Evolutionary conservation across 495 filamentous ascomycete genomes (phyloP), one percentile per base, ranked within the genome.

Genomic region (Podospora bellae-mahoneyi): DNA sequence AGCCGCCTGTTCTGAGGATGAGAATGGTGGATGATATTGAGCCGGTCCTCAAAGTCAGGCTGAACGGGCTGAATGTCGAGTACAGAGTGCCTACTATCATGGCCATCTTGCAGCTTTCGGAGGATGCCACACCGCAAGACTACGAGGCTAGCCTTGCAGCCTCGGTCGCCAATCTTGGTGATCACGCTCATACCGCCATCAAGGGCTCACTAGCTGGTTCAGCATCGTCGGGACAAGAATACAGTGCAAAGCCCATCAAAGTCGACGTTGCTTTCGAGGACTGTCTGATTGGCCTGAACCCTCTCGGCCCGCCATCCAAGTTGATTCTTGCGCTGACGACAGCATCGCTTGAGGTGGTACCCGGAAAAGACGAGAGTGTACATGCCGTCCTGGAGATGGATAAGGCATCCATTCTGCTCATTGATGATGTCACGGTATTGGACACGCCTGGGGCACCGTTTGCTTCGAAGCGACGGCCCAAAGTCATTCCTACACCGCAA

Each of bases 1-100:
- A 73, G 87, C 88, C 77, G 0, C 82, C 82, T 1, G 80, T 82
- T 5, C 60, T 83, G 66, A 84, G 81, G 71, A 87, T 89, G 69
- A 85, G 96, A 59, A 90, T 95, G 78, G 89, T 99, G 64, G 93
- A 97, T 75, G 96, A 97, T 72, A 91, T 96, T 80, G 94, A 97
- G 66, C 93, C 96, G 0, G 89, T 92, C 15, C 80, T 97, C 64
- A 96, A 94, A 76, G 73, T 97, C 68, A 96, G 96, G 75, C 76
- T 97, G 30, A 88, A 89, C 77, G 91, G 94, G 69, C 64, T 97
- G 15, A 88, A 88, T 64, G 73, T 91, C 20, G 96, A 99, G 69
- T 98, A 99, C 77, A 88, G 88, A 7, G 88, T 97, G 13, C 84
- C 91, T 3, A 91, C 90, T 6, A 73, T 97, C 4, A 90, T 95